phyloP scores from a whole-genome alignment of 225 moss, liverwort and hornwort genomes.

The Rhytidiadelphus loreus region DNA sequence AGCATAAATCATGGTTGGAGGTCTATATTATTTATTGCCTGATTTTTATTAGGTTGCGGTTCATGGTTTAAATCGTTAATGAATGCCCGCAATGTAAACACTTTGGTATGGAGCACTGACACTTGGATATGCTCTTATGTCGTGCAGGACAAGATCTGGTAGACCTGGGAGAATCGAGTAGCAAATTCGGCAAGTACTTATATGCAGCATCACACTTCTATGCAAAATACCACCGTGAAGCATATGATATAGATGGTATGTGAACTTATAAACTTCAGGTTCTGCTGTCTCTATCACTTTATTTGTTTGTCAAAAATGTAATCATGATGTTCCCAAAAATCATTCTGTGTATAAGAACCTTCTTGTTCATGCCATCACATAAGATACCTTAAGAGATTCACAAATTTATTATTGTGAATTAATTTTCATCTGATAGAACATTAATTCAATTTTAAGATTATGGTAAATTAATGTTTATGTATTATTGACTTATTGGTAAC shows the following conservation, averaged over 20 bases:
- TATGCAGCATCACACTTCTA: constrained; percentile 56
- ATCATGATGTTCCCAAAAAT: not conserved
- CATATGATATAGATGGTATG: constrained; percentile 75
- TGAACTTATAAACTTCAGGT: not conserved
- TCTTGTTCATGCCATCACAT: not conserved
- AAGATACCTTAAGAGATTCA: not conserved
- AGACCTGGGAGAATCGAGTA: constrained; percentile 55
- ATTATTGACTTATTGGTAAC: not conserved
- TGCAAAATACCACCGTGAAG: constrained; percentile 61
- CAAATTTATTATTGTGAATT: not conserved
- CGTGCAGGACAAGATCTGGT: constrained; percentile 54
- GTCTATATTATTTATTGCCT: not conserved
- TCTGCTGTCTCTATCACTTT: not conserved
- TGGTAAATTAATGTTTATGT: not conserved
- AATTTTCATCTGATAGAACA: not conserved
- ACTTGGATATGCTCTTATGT: not conserved
- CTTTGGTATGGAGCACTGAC: not conserved
- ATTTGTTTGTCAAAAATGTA: not conserved
- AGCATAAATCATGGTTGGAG: not conserved
- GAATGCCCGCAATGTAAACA: not conserved
- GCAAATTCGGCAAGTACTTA: constrained; percentile 71
- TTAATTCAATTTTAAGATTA: not conserved
- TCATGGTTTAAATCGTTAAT: not conserved
- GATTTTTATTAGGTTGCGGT: not conserved
- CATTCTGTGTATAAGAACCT: not conserved